Conservation (phyloP, 345 rosid species). For the Brassica juncea region DNA sequence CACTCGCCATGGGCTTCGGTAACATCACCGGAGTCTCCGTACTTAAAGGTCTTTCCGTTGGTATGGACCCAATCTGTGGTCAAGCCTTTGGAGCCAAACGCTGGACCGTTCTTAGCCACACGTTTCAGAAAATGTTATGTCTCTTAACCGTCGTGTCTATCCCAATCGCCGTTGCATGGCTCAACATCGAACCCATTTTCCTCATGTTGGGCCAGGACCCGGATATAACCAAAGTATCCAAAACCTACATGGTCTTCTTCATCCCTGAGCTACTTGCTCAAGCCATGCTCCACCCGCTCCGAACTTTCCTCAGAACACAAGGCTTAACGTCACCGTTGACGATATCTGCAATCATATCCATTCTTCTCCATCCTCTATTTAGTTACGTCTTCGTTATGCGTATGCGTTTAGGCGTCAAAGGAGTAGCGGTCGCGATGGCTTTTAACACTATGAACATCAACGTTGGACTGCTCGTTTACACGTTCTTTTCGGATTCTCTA, state of each 20-base stretch:
- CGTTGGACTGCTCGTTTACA: constrained; percentile 59
- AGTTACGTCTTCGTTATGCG: constrained; percentile 65
- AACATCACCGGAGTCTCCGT: constrained; percentile 84
- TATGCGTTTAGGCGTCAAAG: constrained; percentile 63
- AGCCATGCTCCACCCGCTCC: constrained; percentile 67
- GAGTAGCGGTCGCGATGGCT: constrained; percentile 73
- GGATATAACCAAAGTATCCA: constrained; percentile 63
- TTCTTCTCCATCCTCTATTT: constrained; percentile 68
- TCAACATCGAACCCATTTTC: constrained; percentile 70
- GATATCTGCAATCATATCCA: constrained; percentile 53
- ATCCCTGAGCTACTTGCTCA: constrained; percentile 84
- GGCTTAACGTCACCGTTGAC: constrained; percentile 73
- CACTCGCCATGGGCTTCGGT: constrained; percentile 79
- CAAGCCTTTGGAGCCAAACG: constrained; percentile 87
- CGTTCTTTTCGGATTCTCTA: constrained; percentile 44
- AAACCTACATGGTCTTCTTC: constrained; percentile 58
- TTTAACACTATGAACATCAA: constrained; percentile 72
- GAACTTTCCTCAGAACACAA: constrained; percentile 72
- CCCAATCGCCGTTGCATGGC: constrained; percentile 69
- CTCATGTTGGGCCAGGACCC: constrained; percentile 69
- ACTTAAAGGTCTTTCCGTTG: constrained; percentile 71
- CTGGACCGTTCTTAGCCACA: constrained; percentile 69
- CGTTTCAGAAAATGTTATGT: constrained; percentile 59
- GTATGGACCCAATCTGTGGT: constrained; percentile 91
- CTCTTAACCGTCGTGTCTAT: constrained; percentile 58